Percentiles rank a stretch among this genome's conserved stretches.
These are phyloP conservation scores for Apophysomyces ossiformis DNA, from an alignment of 371 early-diverging fungal species.

Conservation along the genomic window DNA sequence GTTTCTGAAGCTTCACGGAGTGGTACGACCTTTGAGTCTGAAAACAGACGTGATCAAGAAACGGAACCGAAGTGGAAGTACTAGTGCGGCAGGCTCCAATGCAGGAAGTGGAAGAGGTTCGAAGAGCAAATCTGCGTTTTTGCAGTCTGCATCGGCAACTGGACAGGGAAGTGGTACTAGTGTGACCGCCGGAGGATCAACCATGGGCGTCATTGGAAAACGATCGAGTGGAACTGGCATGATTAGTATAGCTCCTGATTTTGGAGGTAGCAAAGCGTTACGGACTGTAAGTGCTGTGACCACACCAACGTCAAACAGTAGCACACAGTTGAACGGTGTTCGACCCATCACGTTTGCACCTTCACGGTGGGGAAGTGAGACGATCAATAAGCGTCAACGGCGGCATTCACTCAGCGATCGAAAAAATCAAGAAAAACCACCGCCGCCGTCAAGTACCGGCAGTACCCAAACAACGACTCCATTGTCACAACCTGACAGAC, in stretches of 20 bases:
- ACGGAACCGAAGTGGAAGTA: conserved; percentile 64
- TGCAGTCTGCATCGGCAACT: conserved; percentile 5
- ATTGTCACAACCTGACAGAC: conserved; percentile 1
- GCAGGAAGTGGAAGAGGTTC: conserved; percentile 4
- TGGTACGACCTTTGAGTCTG: conserved; percentile 76
- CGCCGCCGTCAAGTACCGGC: conserved; percentile 10
- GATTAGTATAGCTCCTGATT: conserved; percentile 27
- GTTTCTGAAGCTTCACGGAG: conserved; percentile 82
- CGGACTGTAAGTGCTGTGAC: conserved; percentile 8
- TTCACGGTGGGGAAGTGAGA: conserved; percentile 32
- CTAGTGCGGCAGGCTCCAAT: not conserved
- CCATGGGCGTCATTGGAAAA: conserved; percentile 31
- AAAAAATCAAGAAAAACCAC: conserved; percentile 26
- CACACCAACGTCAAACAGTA: not conserved
- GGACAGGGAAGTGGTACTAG: conserved; percentile 1
- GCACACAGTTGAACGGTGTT: conserved; percentile 7
- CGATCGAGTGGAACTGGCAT: conserved; percentile 28
- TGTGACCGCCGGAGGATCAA: conserved; percentile 19
- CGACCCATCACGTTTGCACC: conserved; percentile 42
- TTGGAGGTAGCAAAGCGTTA: conserved; percentile 13
- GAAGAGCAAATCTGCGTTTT: conserved; percentile 1
- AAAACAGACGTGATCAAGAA: conserved; percentile 84
- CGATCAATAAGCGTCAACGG: conserved; percentile 40
- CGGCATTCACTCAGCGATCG: conserved; percentile 35
- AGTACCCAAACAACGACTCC: conserved; percentile 9